phyloP scores from a whole-genome alignment of 1,284 basidiomycete species.

The Tilletia setariae region DNA sequence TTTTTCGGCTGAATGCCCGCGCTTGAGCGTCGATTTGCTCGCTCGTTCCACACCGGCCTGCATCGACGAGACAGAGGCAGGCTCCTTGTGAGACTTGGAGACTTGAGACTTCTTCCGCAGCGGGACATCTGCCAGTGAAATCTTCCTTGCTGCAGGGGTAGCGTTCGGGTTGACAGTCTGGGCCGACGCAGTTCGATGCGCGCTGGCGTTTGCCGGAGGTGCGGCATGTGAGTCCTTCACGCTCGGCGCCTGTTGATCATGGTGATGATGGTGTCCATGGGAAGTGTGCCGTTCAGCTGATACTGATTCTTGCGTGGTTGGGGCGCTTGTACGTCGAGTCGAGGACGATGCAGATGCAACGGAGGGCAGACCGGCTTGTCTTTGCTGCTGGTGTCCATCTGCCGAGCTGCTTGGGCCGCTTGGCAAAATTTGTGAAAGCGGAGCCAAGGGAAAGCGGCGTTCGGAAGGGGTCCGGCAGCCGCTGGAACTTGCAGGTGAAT shows the following conservation, averaged over 20 bases:
- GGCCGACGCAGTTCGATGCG: not conserved
- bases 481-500: conserved; percentile 15
- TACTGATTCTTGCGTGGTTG: no score
- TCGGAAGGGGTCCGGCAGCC: conserved; percentile 3
- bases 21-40: no score
- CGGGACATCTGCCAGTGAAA: not conserved
- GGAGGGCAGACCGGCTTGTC: no score
- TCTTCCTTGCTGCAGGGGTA: conserved; percentile 1
- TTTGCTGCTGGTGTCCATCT: conserved; percentile 3
- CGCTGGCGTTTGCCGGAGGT: not conserved
- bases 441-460: conserved; percentile 19
- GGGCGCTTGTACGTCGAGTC: no score
- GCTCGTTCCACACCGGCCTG: no score
- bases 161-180: conserved; percentile 3
- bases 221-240: not conserved
- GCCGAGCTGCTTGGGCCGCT: not conserved
- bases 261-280: not conserved
- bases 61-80: not conserved
- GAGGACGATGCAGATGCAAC: no score
- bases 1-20: no score
- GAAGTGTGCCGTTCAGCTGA: no score
- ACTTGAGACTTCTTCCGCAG: not conserved
- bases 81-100: not conserved
- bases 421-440: conserved; percentile 37
- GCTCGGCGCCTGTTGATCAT: no score